Conservation (phyloP, 805 yeast species). For the Jamesozyma lodderae region DNA sequence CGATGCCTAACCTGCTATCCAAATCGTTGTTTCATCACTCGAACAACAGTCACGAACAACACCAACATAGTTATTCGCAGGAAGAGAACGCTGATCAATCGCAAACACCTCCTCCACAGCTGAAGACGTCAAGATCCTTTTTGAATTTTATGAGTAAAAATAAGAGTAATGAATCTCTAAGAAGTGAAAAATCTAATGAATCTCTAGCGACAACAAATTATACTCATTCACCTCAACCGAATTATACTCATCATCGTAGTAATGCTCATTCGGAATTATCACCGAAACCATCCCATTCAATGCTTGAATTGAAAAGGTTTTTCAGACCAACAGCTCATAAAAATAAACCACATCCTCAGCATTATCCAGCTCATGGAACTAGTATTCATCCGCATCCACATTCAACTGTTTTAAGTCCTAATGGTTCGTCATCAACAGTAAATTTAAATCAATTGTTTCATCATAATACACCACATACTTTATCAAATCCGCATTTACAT, state of each 20-base stretch:
- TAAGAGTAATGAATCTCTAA: constrained; percentile 21
- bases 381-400: constrained; percentile 5
- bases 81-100: background rate
- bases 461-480: background rate
- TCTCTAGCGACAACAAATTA: constrained; percentile 4
- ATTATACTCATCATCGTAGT: background rate
- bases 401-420: background rate
- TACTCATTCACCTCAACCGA: background rate
- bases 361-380: background rate
- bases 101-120: constrained; percentile 1
- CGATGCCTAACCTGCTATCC: constrained; percentile 23
- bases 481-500: constrained; percentile 5
- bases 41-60: background rate
- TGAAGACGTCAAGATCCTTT: constrained; percentile 19
- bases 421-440: background rate
- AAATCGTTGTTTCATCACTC: constrained; percentile 18
- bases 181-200: constrained; percentile 17
- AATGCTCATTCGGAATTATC: background rate
- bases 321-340: constrained; percentile 40
- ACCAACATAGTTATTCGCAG: background rate
- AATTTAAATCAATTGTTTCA: constrained; percentile 3
- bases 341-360: background rate
- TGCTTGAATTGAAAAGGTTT: constrained; percentile 62
- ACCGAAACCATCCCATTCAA: constrained; percentile 32
- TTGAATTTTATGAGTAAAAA: constrained; percentile 20